Evolutionary conservation across 169 alveolate species (phyloP), one percentile per base, ranked within the genome.

Genomic region (Cryptosporidium ryanae): DNA sequence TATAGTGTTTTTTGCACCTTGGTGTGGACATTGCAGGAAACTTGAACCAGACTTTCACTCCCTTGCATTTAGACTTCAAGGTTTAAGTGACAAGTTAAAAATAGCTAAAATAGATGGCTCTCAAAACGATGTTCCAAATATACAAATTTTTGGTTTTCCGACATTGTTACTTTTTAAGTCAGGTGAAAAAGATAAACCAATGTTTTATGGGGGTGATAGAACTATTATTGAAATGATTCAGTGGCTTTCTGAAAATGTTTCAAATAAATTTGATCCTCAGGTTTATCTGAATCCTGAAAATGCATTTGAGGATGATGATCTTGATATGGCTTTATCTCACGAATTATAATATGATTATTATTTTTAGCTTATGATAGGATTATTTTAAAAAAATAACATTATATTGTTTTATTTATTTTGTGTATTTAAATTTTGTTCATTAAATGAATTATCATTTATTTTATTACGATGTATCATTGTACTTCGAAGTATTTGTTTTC

Each of bases 21-120:
- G 97, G 97, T 96, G 98, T 64, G 97, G 95, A 13, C 96, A 94
- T 91, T 96, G 98, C 76, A 93, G 95, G 87, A 64, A 89, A 21
- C 55, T 96, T 54, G 94, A 93, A 38, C 96, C 96, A 46, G 96
- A 95, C 81, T 96, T 90, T 34, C 57, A 76, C 59, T n/a, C 54
- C n/a, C 87, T 76, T 55, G 87, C 76, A 31, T 70, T 57, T n/a
- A 76, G 87, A 59, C 52, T 76, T 23, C 68, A 65, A 21, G 71
- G 71, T 15, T 55, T 76, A 25, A 76, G n/a, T 49, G 70, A 54
- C 57, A 83, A 64, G 6, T 67, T 83, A 18, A 70, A 50, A 54
- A 66, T 83, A n/a, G 91, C 84, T 3, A 83, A 83, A 48, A 66
- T 83, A n/a, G 91, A 83, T 67, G 91, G 87, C 18, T 68, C 91